Evolutionary conservation across 306 rosid genomes (phyloP).

Genomic region (Inga leiocalycina): DNA sequence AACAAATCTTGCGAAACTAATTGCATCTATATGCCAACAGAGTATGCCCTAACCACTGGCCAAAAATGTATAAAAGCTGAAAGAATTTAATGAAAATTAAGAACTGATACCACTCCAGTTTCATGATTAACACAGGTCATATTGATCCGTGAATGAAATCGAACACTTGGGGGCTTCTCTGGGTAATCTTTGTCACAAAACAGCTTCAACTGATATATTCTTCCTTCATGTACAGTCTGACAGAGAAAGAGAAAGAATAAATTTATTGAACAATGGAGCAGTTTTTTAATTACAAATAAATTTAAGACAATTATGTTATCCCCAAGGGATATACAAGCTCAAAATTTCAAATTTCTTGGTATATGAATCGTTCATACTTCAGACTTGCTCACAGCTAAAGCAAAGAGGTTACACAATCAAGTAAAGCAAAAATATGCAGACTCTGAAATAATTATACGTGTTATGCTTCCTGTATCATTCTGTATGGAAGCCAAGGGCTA

Average conservation of each 20-base stretch:
- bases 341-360: constrained; percentile 9
- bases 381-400: neutral
- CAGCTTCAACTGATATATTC: constrained; percentile 97
- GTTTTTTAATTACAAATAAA: constrained; percentile 7
- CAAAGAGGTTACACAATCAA: neutral
- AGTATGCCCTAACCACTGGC: neutral
- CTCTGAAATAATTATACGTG: neutral
- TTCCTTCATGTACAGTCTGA: constrained; percentile 98
- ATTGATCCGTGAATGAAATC: constrained; percentile 96
- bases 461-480: neutral
- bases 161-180: constrained; percentile 96
- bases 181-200: constrained; percentile 99
- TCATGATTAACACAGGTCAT: constrained; percentile 99
- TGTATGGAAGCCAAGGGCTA: neutral
- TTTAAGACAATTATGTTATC: neutral
- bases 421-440: neutral
- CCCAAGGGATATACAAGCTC: neutral
- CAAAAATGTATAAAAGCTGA: constrained; percentile 23
- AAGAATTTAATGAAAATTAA: constrained; percentile 24
- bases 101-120: constrained; percentile 90
- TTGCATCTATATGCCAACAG: constrained; percentile 8
- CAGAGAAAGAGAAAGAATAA: constrained; percentile 24
- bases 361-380: neutral
- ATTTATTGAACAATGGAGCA: constrained; percentile 33
- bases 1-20: neutral